Base-by-base conservation (phyloP, 1,284 basidiomycete species). In the Ustilago cynodontis region DNA sequence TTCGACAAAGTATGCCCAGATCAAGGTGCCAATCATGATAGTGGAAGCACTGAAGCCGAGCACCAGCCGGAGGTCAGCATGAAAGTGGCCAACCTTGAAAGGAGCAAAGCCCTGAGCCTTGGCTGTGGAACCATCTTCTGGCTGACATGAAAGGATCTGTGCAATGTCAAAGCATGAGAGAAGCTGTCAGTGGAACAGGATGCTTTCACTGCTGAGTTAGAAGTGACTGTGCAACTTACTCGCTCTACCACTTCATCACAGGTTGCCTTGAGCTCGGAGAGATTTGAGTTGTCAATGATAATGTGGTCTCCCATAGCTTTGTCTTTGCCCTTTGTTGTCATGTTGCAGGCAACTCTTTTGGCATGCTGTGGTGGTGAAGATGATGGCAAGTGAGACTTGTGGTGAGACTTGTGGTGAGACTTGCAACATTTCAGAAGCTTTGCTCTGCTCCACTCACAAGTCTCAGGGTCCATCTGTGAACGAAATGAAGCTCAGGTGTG, bases 241-340 rank as follows among this genome's bases (percentile, higher is more conserved):
- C 80, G 56, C 56, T 83, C 80, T 0, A 83, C 82, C 3, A 81
- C 82, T 41, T 83, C 82, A 31, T 83, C 82, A 65, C 81, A 82
- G 1, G 82, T 82, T 22, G 65, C 53, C 63, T 83, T 83, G 52
- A 83, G 78, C 59, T 83, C 82, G 41, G 62, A 47, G 16, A 79
- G 62, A 39, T 81, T 82, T 16, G 74, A 66, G 56, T 77, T 81
- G 72, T 83, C 81, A 13, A 83, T 71, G 55, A 80, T 63, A 56
- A 83, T 77, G 18, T 67, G 66, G 20, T 82, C 71, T 33, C n/a
- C n/a, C 22, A 39, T 61, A 39, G 29, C 13, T 13, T 63, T 54
- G 1, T 47, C 31, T 26, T 53, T 56, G 24, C 29, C 13, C 2
- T 45, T 29, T 52, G 37, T 59, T 22, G 49, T 49, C 70, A 72